Conservation (phyloP, 2,329 filamentous ascomycete species). For the Macroventuria anomochaeta region DNA sequence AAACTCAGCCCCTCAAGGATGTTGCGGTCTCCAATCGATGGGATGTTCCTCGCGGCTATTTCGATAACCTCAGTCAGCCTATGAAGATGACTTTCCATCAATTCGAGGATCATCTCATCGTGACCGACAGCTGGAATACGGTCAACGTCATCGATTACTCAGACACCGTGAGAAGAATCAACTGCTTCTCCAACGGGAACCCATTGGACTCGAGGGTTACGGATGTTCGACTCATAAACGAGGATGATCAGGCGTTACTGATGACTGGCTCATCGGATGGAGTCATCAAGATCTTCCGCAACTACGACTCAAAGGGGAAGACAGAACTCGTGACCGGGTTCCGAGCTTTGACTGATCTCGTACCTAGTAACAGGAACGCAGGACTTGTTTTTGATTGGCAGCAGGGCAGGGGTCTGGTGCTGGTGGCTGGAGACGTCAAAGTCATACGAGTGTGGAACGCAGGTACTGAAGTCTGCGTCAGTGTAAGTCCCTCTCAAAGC, state of each 20-base stretch:
- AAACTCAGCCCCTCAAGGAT: constrained; percentile 92
- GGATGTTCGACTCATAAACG: constrained; percentile 96
- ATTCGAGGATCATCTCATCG: constrained; percentile 93
- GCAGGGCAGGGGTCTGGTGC: constrained; percentile 90
- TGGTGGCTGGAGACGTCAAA: constrained; percentile 96
- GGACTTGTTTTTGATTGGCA: constrained; percentile 99
- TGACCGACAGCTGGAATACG: constrained; percentile 90
- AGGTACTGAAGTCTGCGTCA: constrained; percentile 87
- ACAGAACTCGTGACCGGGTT: constrained; percentile 90
- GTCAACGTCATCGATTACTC: constrained; percentile 84
- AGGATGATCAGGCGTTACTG: constrained; percentile 92
- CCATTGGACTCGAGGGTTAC: constrained; percentile 90
- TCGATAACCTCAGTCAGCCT: constrained; percentile 89
- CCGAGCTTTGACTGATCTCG: constrained; percentile 89
- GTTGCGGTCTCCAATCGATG: constrained; percentile 84
- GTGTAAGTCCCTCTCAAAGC: constrained; percentile 54
- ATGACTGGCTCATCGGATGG: constrained; percentile 97
- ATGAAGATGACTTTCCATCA: constrained; percentile 96
- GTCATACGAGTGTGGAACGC: constrained; percentile 97
- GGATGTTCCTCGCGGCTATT: constrained; percentile 81
- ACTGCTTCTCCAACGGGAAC: constrained; percentile 92
- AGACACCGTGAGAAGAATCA: constrained; percentile 69
- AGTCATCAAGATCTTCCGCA: constrained; percentile 88
- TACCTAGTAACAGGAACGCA: constrained; percentile 91
- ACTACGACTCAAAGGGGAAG: constrained; percentile 79